Evolutionary conservation across 352 stramenopile species (phyloP).

Genomic region (Phytophthora citrophthora): DNA sequence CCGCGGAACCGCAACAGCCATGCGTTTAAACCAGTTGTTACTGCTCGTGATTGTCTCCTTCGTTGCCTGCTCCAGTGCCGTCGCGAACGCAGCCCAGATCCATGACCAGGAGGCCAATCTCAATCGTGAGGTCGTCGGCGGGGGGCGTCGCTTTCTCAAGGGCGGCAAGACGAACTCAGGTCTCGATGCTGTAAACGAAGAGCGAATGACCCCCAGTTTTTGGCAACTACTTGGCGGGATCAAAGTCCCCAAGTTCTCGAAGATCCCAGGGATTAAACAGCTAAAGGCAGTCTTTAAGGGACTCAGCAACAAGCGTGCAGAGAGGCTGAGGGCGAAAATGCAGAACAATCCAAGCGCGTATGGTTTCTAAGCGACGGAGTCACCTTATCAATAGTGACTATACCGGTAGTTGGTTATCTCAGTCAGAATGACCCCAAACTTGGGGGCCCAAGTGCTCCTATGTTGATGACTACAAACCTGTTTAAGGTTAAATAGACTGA

Average conservation of each 20-base stretch:
- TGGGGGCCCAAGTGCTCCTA: too few species aligned
- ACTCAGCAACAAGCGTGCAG: not conserved
- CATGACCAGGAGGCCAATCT: not conserved
- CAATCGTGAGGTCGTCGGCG: not conserved
- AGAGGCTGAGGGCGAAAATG: not conserved
- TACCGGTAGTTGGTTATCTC: too few species aligned
- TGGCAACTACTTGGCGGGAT: not conserved
- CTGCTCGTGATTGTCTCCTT: slow-evolving; percentile 6
- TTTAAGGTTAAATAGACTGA: too few species aligned
- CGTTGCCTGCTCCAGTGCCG: not conserved
- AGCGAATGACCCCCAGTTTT: slow-evolving; percentile 9
- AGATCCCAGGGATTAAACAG: slow-evolving; percentile 5
- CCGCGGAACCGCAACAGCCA: not conserved
- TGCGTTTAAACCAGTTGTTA: slow-evolving; percentile 5
- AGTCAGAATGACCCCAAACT: too few species aligned
- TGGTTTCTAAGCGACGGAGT: not conserved
- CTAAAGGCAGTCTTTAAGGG: not conserved
- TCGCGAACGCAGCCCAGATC: not conserved
- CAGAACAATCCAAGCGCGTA: not conserved
- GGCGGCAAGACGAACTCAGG: not conserved
- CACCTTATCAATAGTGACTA: not conserved
- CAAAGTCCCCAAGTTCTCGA: not conserved
- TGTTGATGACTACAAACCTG: too few species aligned
- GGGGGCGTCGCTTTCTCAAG: slow-evolving; percentile 1
- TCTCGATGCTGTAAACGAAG: not conserved